These are phyloP conservation scores for Globisporangium okanoganense DNA, from an alignment of 352 stramenopile species.

Conservation along the genomic window DNA sequence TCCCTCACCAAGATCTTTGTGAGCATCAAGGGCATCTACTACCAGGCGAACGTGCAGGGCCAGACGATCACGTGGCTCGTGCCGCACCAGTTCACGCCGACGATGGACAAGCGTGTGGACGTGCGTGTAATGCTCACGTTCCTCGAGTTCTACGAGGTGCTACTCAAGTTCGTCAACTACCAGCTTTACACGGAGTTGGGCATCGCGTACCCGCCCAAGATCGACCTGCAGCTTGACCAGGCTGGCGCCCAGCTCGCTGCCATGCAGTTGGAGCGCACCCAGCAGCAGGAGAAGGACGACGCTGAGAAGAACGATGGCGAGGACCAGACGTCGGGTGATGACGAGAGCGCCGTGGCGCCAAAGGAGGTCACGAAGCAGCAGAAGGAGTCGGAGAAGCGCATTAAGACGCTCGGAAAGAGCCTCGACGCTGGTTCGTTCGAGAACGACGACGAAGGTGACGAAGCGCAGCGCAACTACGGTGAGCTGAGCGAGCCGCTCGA, in stretches of 20 bases:
- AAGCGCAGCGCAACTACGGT: constrained; percentile 65
- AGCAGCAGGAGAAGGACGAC: constrained; percentile 27
- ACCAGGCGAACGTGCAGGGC: constrained; percentile 94
- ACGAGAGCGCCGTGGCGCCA: constrained; percentile 12
- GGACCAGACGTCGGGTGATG: constrained; percentile 23
- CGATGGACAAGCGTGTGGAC: constrained; percentile 97
- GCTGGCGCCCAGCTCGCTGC: constrained; percentile 67
- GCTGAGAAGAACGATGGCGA: constrained; percentile 26
- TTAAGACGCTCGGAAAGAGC: constrained; percentile 59
- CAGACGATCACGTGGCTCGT: constrained; percentile 97
- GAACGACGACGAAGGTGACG: constrained; percentile 73
- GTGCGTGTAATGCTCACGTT: constrained; percentile 99
- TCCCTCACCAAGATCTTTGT: constrained; percentile 98
- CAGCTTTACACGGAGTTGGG: constrained; percentile 97
- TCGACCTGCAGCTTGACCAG: constrained; percentile 80
- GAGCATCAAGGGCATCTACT: constrained; percentile 99
- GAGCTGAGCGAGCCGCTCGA: constrained; percentile 91
- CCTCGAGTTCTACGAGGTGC: constrained; percentile 99
- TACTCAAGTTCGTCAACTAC: constrained; percentile 98
- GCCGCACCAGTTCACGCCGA: constrained; percentile 97
- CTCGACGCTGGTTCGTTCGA: constrained; percentile 35
- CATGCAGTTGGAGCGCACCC: constrained; percentile 59
- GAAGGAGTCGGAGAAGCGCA: constrained; percentile 87
- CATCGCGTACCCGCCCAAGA: constrained; percentile 93
- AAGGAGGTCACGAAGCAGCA: constrained; percentile 57